phyloP scores from a whole-genome alignment of 805 yeast species.

The Ogataea zsoltii region DNA sequence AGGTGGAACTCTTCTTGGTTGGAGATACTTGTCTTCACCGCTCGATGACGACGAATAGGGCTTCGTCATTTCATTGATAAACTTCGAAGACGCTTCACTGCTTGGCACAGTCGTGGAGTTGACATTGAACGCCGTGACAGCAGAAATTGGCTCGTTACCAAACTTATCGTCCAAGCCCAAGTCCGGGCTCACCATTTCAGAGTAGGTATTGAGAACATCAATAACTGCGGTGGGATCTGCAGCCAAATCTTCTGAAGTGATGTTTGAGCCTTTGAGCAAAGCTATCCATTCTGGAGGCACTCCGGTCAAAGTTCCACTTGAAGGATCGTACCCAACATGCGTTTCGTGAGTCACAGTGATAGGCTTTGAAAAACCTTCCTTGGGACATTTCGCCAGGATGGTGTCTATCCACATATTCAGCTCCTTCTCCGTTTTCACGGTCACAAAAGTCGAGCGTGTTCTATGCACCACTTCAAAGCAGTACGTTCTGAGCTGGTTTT shows the following conservation, averaged over 20 bases:
- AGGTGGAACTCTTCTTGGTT: constrained; percentile 38
- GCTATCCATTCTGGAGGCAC: constrained; percentile 60
- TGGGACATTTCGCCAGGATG: constrained; percentile 74
- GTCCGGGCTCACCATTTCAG: constrained; percentile 42
- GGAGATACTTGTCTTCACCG: constrained; percentile 28
- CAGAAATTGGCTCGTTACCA: constrained; percentile 7
- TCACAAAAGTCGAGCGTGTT: constrained; percentile 66
- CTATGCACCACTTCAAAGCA: constrained; percentile 77
- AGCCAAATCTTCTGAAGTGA: constrained; percentile 62
- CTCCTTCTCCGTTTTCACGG: constrained; percentile 78
- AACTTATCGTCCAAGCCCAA: constrained; percentile 33
- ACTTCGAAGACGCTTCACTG: constrained; percentile 12
- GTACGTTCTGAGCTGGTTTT: constrained; percentile 71
- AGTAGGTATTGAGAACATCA: constrained; percentile 57
- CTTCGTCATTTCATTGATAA: constrained; percentile 34
- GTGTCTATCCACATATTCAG: constrained; percentile 89
- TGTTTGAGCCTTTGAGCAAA: constrained; percentile 56
- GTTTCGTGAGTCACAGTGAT: constrained; percentile 94
- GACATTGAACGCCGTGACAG: constrained; percentile 12
- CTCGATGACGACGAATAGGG: constrained; percentile 26
- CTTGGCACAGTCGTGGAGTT: constrained; percentile 4
- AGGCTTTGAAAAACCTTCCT: constrained; percentile 76
- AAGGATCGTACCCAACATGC: constrained; percentile 84
- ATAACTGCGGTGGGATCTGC: constrained; percentile 66
- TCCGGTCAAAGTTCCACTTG: constrained; percentile 54